Percentiles rank a stretch among this genome's conserved stretches.
phyloP scores from a whole-genome alignment of 768 basidiomycete genomes.

The Lentinula sp. region DNA sequence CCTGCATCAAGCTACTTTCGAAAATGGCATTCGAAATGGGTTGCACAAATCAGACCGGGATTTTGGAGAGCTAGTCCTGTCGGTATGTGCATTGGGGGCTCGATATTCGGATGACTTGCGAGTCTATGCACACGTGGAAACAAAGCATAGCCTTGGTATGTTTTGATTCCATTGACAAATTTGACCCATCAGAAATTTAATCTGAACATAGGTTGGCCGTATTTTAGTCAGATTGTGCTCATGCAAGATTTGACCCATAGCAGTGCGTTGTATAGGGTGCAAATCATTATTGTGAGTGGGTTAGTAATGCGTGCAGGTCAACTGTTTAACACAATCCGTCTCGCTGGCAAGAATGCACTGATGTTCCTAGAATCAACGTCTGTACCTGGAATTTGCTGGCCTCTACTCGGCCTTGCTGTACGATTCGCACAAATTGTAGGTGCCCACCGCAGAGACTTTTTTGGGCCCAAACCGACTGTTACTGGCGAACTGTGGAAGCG shows the following conservation, averaged over 20 bases:
- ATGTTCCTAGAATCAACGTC: slow-evolving; percentile 41
- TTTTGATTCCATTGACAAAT: slow-evolving; percentile 19
- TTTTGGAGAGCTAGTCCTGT: slow-evolving; percentile 43
- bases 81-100: slow-evolving; percentile 55
- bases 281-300: slow-evolving; percentile 40
- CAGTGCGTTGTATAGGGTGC: slow-evolving; percentile 66
- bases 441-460: slow-evolving; percentile 44
- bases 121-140: slow-evolving; percentile 41
- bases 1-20: slow-evolving; percentile 69
- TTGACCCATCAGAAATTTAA: background rate
- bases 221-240: slow-evolving; percentile 22
- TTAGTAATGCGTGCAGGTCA: background rate
- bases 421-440: slow-evolving; percentile 72
- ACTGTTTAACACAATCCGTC: background rate
- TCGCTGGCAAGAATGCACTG: slow-evolving; percentile 33
- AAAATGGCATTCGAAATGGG: slow-evolving; percentile 38
- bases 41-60: slow-evolving; percentile 42
- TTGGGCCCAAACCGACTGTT: slow-evolving; percentile 26
- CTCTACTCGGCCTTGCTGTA: slow-evolving; percentile 55
- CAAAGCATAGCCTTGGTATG: background rate
- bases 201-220: background rate
- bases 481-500: slow-evolving; percentile 78
- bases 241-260: slow-evolving; percentile 46
- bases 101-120: slow-evolving; percentile 55
- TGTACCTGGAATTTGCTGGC: slow-evolving; percentile 54